Conservation (phyloP, 176 grass and related monocot genomes). For the Rhynchospora tenuis region DNA sequence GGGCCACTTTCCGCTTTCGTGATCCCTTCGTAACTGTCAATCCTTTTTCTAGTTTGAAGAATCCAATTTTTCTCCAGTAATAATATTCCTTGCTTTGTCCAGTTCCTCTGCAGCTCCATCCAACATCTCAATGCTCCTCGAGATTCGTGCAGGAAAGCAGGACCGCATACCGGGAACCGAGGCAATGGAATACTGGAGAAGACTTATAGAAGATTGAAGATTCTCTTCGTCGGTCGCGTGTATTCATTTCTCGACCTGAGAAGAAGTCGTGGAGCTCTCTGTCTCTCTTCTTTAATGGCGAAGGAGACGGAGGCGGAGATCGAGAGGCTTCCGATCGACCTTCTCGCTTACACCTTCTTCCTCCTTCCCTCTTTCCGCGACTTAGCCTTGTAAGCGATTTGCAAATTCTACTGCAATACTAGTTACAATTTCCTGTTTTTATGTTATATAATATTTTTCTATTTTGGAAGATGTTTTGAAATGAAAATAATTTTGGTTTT, state of each 20-base stretch:
- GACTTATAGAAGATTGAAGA: not conserved
- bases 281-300: not conserved
- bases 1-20: not conserved
- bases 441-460: not conserved
- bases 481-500: not conserved
- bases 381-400: slow-evolving; percentile 47
- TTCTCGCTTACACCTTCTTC: slow-evolving; percentile 68
- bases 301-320: slow-evolving; percentile 45
- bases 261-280: not conserved
- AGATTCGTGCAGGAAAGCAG: slow-evolving; percentile 6
- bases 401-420: not conserved
- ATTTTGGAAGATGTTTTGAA: not conserved
- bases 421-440: not conserved
- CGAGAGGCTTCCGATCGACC: slow-evolving; percentile 63
- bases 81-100: not conserved
- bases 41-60: not conserved
- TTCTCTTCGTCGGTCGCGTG: not conserved
- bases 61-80: not conserved
- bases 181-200: not conserved
- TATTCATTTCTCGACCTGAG: not conserved
- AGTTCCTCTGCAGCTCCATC: not conserved
- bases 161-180: not conserved
- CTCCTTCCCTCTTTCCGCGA: slow-evolving; percentile 77
- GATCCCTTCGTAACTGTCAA: not conserved
- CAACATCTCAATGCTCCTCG: not conserved